Evolutionary conservation across 2,329 filamentous ascomycete genomes (phyloP), one percentile per base, ranked within the genome.

Genomic region (Fusarium guadeloupense): DNA sequence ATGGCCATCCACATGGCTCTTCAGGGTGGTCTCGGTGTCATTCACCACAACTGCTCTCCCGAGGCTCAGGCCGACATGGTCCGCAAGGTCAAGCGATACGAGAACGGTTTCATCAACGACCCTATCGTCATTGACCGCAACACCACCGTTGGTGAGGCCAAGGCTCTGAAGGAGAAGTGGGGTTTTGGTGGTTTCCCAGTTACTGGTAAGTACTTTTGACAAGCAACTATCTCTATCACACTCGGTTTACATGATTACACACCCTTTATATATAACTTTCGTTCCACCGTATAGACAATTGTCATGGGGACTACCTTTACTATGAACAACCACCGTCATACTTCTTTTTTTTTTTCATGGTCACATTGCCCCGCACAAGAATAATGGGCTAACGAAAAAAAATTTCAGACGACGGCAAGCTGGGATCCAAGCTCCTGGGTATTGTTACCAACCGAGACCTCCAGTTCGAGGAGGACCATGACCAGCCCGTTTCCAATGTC

Each of bases 1-100:
- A 99, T 99, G 96, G 96, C 95, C 66, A 98, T 99, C 71, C 92
- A 97, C 81, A 97, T 96, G 85, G 92, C 92, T 46, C 85, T 95
- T 26, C 89, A 95, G 74, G 92, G 92, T 71, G 92, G 92, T 72
- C 83, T 96, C 16, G 92, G 95, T 80, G 93, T 99, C 70, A 96
- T 99, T 69, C 95, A 99, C 84, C 95, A 99, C 86, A 99, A 99
- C 84, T 99, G 95, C 85, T 95, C 93, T n/a, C 86, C 93, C 25
- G 92, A 98, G 23, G 91, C 92, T 51, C 95, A 99, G 83, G 95
- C 95, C 67, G 93, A 97, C 82, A 99, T 99, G 95, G 92, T 99
- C 68, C 88, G 92, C 78, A 98, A 97, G 83, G 95, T 99, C 71
- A 99, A 99, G 89, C 87, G 95, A 73, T 99, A 93, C 79, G 95